These are phyloP conservation scores for Nicotiana attenuata DNA, from an alignment of 257 asterid species.

Conservation along the genomic window DNA sequence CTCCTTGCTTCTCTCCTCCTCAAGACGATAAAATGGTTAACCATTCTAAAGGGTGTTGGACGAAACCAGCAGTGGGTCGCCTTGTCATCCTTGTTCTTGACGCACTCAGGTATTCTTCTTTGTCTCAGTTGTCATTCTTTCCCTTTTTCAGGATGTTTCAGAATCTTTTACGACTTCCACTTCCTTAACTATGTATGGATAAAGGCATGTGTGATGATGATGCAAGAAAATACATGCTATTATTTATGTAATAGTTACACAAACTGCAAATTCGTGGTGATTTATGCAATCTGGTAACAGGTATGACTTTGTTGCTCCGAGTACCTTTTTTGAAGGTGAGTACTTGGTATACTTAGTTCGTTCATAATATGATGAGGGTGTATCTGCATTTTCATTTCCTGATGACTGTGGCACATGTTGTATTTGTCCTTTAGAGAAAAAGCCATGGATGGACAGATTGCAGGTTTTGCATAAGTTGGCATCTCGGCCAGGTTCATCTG, in stretches of 20 bases:
- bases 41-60: constrained; percentile 56
- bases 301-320: constrained; percentile 96
- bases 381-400: not conserved
- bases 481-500: constrained; percentile 44
- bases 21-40: constrained; percentile 23
- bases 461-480: constrained; percentile 69
- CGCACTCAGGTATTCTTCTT: constrained; percentile 65
- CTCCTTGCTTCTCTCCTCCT: constrained; percentile 59
- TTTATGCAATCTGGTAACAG: constrained; percentile 23
- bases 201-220: not conserved
- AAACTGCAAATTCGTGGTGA: no score
- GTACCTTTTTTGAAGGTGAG: constrained; percentile 68
- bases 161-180: no score
- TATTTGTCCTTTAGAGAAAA: constrained; percentile 45
- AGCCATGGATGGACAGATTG: constrained; percentile 93
- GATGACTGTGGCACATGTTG: no score
- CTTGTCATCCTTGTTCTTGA: constrained; percentile 80
- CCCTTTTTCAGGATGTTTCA: no score
- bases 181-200: no score
- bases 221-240: not conserved
- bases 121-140: not conserved
- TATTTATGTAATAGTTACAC: not conserved
- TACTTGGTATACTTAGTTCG: constrained; percentile 10
- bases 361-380: not conserved
- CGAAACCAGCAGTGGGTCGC: constrained; percentile 69